phyloP scores from a whole-genome alignment of 2,329 filamentous ascomycete genomes.

The Aspergillus floridensis region DNA sequence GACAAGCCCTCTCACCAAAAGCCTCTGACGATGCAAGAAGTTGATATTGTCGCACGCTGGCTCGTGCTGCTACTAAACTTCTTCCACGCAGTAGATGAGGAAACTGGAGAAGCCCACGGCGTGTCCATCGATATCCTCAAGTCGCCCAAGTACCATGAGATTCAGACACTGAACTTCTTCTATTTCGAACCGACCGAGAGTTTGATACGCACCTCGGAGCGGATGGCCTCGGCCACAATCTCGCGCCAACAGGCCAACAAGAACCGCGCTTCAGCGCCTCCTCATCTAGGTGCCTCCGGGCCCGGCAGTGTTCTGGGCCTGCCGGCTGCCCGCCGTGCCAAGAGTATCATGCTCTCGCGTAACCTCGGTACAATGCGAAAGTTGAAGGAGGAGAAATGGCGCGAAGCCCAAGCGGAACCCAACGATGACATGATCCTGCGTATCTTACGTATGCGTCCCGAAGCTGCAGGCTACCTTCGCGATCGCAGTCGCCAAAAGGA shows the following conservation, averaged over 20 bases:
- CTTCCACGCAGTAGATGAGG: slow-evolving; percentile 89
- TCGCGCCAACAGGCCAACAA: slow-evolving; percentile 67
- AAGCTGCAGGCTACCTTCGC: slow-evolving; percentile 81
- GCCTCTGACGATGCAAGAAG: slow-evolving; percentile 78
- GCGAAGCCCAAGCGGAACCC: slow-evolving; percentile 92
- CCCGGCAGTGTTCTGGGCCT: slow-evolving; percentile 49
- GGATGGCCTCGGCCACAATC: slow-evolving; percentile 86
- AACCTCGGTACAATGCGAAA: slow-evolving; percentile 96
- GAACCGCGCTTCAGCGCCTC: slow-evolving; percentile 69
- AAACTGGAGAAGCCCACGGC: slow-evolving; percentile 76
- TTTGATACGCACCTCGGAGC: slow-evolving; percentile 89
- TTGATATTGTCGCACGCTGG: slow-evolving; percentile 95
- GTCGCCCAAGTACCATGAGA: slow-evolving; percentile 96
- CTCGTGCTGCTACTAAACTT: slow-evolving; percentile 86
- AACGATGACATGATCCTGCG: slow-evolving; percentile 97
- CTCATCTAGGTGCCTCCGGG: slow-evolving; percentile 45
- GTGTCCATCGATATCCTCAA: slow-evolving; percentile 89
- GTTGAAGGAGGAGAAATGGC: slow-evolving; percentile 92
- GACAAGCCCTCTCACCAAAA: slow-evolving; percentile 89
- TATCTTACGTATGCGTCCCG: slow-evolving; percentile 90
- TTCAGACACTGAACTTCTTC: slow-evolving; percentile 96
- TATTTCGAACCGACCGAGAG: slow-evolving; percentile 92
- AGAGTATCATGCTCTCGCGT: slow-evolving; percentile 85
- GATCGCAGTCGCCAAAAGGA: slow-evolving; percentile 93
- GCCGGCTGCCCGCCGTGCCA: slow-evolving; percentile 50